Base-by-base conservation (phyloP, 2,329 filamentous ascomycete species). In the Diaporthe citriasiana region DNA sequence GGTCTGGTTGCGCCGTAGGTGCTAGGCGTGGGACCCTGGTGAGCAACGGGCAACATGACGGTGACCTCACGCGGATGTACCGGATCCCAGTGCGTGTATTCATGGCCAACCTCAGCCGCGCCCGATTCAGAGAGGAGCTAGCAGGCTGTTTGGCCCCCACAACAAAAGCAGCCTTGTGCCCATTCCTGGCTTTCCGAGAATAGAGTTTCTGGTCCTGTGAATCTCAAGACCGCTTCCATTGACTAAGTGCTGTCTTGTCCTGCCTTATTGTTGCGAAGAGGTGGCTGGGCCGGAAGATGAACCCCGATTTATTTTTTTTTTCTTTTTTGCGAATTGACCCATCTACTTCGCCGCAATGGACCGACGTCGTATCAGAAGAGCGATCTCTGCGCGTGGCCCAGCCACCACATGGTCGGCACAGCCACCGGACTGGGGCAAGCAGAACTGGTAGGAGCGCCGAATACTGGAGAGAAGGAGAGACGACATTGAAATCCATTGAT, bases 51-150 rank as follows among this genome's bases (percentile, higher is more conserved):
- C 45, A 27, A 68, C 63, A 35, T 68, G 47, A 53, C 13, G 63
- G 63, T 68, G 63, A 68, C 63, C 45, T 68, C 63, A 12, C 4
- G 15, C 25, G 45, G n/a, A 68, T 51, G 63, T 68, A 65, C 60
- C 33, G 22, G n/a, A 13, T 1, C 12, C 30, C 17, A 35, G 45
- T 38, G 47, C 22, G 33, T 66, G 60, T 57, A 1, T 42, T 42
- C 33, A 5, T 27, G 33, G n/a, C 33, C 47, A 38, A 22, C n/a
- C 45, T 53, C 45, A 57, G 55, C 55, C 55, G 6, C 22, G 45
- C 22, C 45, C 19, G 22, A 2, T 22, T 6, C 17, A 22, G 45
- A 22, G 45, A n/a, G 30, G n/a, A 60, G 38, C 35, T 60, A n/a
- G 30, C 45, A 66, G 60, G 7, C 19, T 35, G 25, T 51, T 38